These are phyloP conservation scores for Scenedesmus sp. DNA, from an alignment of 163 green algal genomes.

Conservation along the genomic window DNA sequence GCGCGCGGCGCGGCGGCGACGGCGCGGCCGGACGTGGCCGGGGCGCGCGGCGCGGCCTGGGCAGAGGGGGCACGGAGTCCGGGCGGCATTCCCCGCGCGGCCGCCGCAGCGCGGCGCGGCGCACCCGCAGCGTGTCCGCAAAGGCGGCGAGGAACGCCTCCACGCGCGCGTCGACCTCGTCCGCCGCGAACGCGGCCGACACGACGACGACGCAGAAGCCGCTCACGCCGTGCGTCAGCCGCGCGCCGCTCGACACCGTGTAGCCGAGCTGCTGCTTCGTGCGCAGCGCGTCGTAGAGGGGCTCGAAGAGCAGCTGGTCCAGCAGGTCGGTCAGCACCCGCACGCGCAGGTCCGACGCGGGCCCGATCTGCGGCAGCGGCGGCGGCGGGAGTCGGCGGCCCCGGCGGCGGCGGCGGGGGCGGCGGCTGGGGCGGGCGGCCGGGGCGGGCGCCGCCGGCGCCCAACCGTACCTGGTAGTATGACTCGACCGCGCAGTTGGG, in stretches of 20 bases:
- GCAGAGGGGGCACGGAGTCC: not conserved
- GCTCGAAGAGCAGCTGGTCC: constrained; percentile 80
- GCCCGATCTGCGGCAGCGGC: constrained; percentile 28
- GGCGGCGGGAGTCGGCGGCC: too few relatives aligned
- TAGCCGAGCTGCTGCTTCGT: constrained; percentile 97
- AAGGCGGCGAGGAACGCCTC: constrained; percentile 54
- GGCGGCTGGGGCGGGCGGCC: too few relatives aligned
- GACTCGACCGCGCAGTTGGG: constrained; percentile 78
- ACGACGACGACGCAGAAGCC: constrained; percentile 86
- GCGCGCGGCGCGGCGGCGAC: not conserved
- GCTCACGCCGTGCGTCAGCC: constrained; percentile 84
- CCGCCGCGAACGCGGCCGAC: constrained; percentile 59
- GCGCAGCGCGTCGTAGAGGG: constrained; percentile 86
- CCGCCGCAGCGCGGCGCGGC: too few relatives aligned
- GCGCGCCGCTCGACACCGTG: constrained; percentile 78
- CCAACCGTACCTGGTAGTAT: constrained; percentile 79
- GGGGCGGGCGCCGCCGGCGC: too few relatives aligned
- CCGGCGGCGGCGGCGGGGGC: too few relatives aligned
- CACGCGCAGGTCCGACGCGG: constrained; percentile 17
- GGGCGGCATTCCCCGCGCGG: not conserved
- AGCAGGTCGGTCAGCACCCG: constrained; percentile 69
- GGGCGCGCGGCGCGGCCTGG: not conserved
- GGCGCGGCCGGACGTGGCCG: not conserved
- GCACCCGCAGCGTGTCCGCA: constrained; percentile 27
- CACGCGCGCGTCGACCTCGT: constrained; percentile 72